Percentiles rank a stretch among this genome's conserved stretches.
Conservation (phyloP, 2,329 filamentous ascomycete species). For the Eutypa lata region DNA sequence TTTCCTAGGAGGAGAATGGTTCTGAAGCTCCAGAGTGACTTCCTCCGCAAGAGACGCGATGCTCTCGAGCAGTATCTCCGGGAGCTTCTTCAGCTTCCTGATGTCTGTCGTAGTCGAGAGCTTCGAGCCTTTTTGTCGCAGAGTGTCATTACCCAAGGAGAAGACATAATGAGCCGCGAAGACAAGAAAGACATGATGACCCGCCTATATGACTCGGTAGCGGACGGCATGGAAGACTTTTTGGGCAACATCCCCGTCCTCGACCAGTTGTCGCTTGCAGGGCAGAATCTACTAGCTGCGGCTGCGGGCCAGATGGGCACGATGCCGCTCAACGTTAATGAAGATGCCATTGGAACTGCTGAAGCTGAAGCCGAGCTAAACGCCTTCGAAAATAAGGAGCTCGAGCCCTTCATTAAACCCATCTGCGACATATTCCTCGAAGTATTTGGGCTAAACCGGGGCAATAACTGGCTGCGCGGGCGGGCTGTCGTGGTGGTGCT, state of each 20-base stretch:
- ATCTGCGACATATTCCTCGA: conserved; percentile 98
- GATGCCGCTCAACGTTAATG: conserved; percentile 49
- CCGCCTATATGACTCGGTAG: conserved; percentile 91
- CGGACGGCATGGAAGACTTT: conserved; percentile 97
- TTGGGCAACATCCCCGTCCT: conserved; percentile 93
- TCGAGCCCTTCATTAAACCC: conserved; percentile 95
- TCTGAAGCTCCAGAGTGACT: conserved; percentile 95
- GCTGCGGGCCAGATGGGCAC: conserved; percentile 63
- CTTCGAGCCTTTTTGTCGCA: conserved; percentile 90
- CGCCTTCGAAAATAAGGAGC: conserved; percentile 84
- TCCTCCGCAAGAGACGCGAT: conserved; percentile 80
- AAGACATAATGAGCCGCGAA: conserved; percentile 54
- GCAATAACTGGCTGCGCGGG: conserved; percentile 95
- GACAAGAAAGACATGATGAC: conserved; percentile 86
- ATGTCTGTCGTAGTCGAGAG: conserved; percentile 91
- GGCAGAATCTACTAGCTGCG: conserved; percentile 84
- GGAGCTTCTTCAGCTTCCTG: conserved; percentile 79
- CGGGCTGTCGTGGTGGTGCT: conserved; percentile 94
- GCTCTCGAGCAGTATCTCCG: conserved; percentile 83
- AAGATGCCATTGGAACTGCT: conserved; percentile 51
- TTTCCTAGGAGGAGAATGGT: conserved; percentile 90
- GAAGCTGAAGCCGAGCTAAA: conserved; percentile 94
- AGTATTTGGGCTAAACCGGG: conserved; percentile 88
- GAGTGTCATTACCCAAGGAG: conserved; percentile 67
- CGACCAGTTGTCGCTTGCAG: conserved; percentile 88